Evolutionary conservation across 345 rosid genomes (phyloP).

Genomic region (Rhizophora mangle): DNA sequence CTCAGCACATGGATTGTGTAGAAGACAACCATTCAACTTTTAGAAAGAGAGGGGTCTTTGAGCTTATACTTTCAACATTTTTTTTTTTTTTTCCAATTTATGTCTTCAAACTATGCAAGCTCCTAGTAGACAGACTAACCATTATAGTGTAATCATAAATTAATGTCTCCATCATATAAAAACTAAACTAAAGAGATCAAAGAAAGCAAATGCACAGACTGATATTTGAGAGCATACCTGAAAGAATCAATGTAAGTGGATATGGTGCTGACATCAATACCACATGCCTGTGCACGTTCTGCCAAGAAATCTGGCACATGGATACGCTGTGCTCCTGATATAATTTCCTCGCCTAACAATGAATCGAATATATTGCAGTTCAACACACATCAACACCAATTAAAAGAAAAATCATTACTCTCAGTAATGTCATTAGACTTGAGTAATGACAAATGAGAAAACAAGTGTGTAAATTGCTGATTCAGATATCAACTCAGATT

Average conservation of each 20-base stretch:
- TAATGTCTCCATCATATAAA: too few species aligned
- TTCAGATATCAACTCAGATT: too few species aligned
- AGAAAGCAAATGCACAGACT: background rate
- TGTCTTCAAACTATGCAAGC: too few species aligned
- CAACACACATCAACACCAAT: background rate
- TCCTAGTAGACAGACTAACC: too few species aligned
- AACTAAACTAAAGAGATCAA: background rate
- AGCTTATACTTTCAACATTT: too few species aligned
- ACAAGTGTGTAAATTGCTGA: too few species aligned
- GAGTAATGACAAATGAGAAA: too few species aligned
- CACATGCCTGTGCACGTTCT: slow-evolving; percentile 64
- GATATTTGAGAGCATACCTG: slow-evolving; percentile 45
- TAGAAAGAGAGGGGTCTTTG: too few species aligned
- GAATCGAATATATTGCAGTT: background rate
- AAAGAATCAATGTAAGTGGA: slow-evolving; percentile 77
- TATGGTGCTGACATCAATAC: slow-evolving; percentile 72
- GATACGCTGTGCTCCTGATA: slow-evolving; percentile 94
- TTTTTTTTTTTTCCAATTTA: too few species aligned
- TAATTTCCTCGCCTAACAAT: slow-evolving; percentile 80
- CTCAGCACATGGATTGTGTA: too few species aligned
- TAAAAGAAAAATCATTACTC: background rate
- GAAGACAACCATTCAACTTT: too few species aligned
- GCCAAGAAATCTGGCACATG: slow-evolving; percentile 70
- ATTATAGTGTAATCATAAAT: background rate
- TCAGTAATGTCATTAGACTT: background rate